Evolutionary conservation across 305 asterid species (phyloP).

Genomic region (Coffea humblotiana): DNA sequence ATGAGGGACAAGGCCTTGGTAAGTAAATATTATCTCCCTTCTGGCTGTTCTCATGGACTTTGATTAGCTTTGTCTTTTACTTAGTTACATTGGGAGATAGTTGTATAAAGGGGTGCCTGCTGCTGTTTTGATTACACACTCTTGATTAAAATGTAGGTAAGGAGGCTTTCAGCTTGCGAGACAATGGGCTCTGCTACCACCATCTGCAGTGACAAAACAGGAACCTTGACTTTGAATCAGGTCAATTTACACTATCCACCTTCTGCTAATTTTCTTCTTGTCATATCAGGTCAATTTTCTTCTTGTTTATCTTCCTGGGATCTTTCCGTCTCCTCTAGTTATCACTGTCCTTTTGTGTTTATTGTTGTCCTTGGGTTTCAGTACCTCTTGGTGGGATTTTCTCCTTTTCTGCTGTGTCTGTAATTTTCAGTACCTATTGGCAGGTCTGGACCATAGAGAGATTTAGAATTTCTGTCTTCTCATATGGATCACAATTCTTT

Average conservation of each 20-base stretch:
- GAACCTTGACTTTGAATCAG: conserved; percentile 92
- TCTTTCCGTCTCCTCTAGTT: not conserved
- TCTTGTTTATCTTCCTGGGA: not conserved
- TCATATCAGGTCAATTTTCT: not conserved
- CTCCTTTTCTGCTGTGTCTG: not conserved
- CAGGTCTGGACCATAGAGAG: not conserved
- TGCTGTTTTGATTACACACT: not conserved
- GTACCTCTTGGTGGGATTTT: not conserved
- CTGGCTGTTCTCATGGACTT: not conserved
- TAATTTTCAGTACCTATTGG: not conserved
- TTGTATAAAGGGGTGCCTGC: not conserved
- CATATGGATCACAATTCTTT: conserved; percentile 7
- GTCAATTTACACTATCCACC: conserved; percentile 32
- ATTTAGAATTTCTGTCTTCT: not conserved
- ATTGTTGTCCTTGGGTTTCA: not conserved
- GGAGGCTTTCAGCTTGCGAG: conserved; percentile 98
- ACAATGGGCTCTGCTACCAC: conserved; percentile 99
- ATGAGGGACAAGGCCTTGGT: conserved; percentile 99
- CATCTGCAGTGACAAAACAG: conserved; percentile 97
- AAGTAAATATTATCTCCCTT: conserved; percentile 26
- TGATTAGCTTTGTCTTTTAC: not conserved
- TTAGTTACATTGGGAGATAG: not conserved
- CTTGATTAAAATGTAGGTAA: conserved; percentile 54
- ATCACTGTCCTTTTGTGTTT: not conserved
- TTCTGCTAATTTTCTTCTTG: conserved; percentile 12